Evolutionary conservation across 176 grass and related monocot species (phyloP), one percentile per base, ranked within the genome.

Genomic region (Puccinellia tenuiflora): DNA sequence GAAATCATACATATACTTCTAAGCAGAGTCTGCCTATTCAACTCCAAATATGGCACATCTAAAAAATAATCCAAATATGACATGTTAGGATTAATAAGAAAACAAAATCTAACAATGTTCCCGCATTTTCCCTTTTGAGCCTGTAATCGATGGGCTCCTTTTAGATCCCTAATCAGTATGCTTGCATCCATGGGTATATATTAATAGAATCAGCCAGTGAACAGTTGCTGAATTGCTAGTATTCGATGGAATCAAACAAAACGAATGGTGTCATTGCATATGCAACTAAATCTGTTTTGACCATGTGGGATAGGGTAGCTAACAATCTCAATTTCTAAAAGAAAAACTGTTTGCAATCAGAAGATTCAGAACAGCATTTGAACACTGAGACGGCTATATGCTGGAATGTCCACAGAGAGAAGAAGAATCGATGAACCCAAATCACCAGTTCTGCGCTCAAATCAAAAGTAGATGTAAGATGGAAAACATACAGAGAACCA

Each of bases 221-320:
- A 29, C 61, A 35, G 2, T 40, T 89, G 24, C 62, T 5, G 5
- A 55, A 1, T 37, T 68, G 21, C 72, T 6, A 43, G 42, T 83
- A 51, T 9, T 61, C 31, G 78, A 50, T 88, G 13, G 52, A 81
- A 53, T 38, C 68, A 81, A 76, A 24, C 38, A 43, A 81, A 81
- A 40, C 34, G 9, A 33, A 62, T 81, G 30, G 61, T 20, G 60
- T 62, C 62, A 25, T 53, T 81, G 70, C 61, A 68, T 37, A 89
- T 81, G 52, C 46, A 76, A 57, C 43, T 79, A 54, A 53, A 64
- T 83, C 60, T 83, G 14, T 63, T 73, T 72, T 48, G 24, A 73
- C 69, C 42, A 48, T 73, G 68, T 72, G 68, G 40, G 68, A 21
- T 68, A 39, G 66, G 24, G 42, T 47, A 14, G 68, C 46, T 47